Evolutionary conservation across 208 protist species (phyloP), one percentile per base, ranked within the genome.

Genomic region (Leishmania tropica): DNA sequence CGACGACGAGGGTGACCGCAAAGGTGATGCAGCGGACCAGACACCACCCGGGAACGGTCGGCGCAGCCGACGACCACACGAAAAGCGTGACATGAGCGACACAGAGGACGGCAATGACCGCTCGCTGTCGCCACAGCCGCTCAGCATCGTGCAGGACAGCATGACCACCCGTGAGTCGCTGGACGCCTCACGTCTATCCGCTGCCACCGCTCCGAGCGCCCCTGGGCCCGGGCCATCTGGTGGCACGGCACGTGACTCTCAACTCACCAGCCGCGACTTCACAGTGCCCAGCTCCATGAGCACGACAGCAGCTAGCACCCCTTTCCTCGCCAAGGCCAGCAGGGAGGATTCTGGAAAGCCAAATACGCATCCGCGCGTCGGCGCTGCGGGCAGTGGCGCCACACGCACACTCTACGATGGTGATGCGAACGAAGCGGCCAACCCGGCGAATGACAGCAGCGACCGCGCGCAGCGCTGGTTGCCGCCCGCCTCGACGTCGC

Each of bases 71-170:
- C 71, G 47, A 37, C 8, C 42, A 58, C 47, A 28, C 71, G 10
- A 21, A 13, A 21, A 75, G 5, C n/a, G 1, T 8, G n/a, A 17
- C n/a, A n/a, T 45, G 15, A 62, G 21, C 35, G 35, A 62, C 48
- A 24, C 42, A 13, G 74, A 72, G 51, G 80, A 87, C 42, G 54
- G 28, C 45, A 74, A 82, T 48, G 75, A 8, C 6, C 54, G 31
- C n/a, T 58, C 62, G 1, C 28, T 54, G 4, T 81, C 67, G 11
- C 84, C 62, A 64, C 68, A 76, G 74, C 75, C 68, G 45, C 74
- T 84, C 60, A 80, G 84, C 73, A 84, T 83, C 40, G 64, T 75
- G 31, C 3, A 21, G 21, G 78, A 85, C n/a, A 81, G 73, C 56
- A 47, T 51, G 17, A 62, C 62, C 10, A 81, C 82, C 6, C 71